Conservation (phyloP, 352 stramenopile species). For the Pythium aphanidermatum region DNA sequence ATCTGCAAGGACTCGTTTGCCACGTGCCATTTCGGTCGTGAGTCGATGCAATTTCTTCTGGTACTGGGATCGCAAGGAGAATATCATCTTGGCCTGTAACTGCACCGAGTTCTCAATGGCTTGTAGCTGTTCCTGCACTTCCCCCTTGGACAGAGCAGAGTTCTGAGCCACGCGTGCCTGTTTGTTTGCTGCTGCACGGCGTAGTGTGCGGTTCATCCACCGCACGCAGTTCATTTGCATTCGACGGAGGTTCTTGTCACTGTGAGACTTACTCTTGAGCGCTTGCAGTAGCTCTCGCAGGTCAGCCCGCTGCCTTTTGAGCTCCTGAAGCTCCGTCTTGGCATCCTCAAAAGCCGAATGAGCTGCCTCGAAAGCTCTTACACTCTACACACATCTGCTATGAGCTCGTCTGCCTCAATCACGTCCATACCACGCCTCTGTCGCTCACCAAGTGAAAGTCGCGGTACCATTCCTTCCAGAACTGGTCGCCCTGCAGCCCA, state of each 20-base stretch:
- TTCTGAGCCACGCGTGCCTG: conserved; percentile 34
- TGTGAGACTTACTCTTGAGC: conserved; percentile 32
- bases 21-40: conserved; percentile 34
- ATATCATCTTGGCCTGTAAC: conserved; percentile 34
- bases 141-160: conserved; percentile 36
- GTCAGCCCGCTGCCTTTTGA: conserved; percentile 40
- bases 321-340: conserved; percentile 34
- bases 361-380: conserved; percentile 24
- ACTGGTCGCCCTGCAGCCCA: conserved; percentile 19
- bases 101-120: conserved; percentile 33
- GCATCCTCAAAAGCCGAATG: conserved; percentile 30
- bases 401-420: neutral
- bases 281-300: conserved; percentile 46
- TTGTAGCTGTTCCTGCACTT: conserved; percentile 40
- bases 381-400: conserved; percentile 17
- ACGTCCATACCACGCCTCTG: neutral
- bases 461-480: conserved; percentile 52
- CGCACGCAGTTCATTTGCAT: conserved; percentile 63
- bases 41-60: conserved; percentile 44
- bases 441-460: conserved; percentile 39
- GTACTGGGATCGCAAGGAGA: conserved; percentile 39
- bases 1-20: conserved; percentile 30
- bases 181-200: conserved; percentile 28
- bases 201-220: conserved; percentile 59
- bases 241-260: conserved; percentile 42